Evolutionary conservation across 1,139 yeast species (phyloP), one percentile per base, ranked within the genome.

Genomic region (Saccharomycopsis hybrid): DNA sequence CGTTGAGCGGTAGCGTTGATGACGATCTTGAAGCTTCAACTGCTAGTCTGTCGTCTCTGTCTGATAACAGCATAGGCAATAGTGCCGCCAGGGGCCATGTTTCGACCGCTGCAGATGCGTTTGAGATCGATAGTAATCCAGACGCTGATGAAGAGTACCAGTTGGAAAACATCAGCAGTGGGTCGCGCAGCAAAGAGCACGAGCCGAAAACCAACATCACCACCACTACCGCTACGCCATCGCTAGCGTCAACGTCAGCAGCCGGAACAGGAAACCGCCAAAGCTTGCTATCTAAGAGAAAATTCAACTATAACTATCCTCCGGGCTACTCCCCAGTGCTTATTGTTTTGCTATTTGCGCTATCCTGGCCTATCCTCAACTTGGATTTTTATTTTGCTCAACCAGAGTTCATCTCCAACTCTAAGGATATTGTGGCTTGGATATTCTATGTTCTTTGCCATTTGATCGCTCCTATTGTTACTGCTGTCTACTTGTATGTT

Each of bases 401-500:
- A 9, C 53, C 57, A 3, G 52, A 50, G 56, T 59, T 30, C 57
- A 59, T 68, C 50, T 59, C 68, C 38, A 63, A 65, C 5, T 65
- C 70, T 9, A 72, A 76, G 56, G 86, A 82, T 60, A 54, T 79
- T 27, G 51, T 72, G 31, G 82, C 86, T 1, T 78, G 85, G 82
- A 62, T 72, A 44, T 76, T 78, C 36, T 81, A 81, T 59, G 85
- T 81, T 9, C 61, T 81, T 31, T 70, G 78, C 40, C 88, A 82
- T 61, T 68, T 81, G 44, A 69, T 76, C 28, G 78, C 74, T 3
- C 85, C 87, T 1, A 73, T 82, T n/a, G 61, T 80, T 52, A 78
- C 84, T 0, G 76, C 82, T 1, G 72, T 80, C 35, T 82, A 81
- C 66, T 66, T 82, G 9, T 81, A 82, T 59, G 75, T 80, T n/a